Conservation (phyloP, 1,284 basidiomycete genomes). For the Moesziomyces parantarcticus region DNA sequence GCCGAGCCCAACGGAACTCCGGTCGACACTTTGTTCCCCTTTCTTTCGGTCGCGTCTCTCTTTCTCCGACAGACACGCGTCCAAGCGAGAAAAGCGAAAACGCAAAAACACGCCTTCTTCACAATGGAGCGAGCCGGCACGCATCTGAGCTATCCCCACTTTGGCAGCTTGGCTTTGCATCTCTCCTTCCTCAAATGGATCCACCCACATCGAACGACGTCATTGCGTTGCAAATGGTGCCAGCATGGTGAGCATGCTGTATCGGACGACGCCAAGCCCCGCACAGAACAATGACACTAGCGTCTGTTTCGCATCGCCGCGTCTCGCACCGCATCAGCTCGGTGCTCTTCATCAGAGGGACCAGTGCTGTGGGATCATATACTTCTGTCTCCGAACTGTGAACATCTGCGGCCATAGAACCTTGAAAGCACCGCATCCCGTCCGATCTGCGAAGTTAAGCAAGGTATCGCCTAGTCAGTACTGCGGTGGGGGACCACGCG, state of each 20-base stretch:
- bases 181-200: too few relatives aligned
- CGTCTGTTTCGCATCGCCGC: too few relatives aligned
- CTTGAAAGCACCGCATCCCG: slow-evolving; percentile 82
- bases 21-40: background rate
- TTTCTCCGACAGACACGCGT: too few relatives aligned
- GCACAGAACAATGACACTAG: too few relatives aligned
- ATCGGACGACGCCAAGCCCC: too few relatives aligned
- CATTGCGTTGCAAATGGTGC: background rate
- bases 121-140: background rate
- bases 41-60: background rate
- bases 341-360: too few relatives aligned
- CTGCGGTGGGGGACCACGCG: slow-evolving; percentile 84
- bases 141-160: slow-evolving; percentile 13
- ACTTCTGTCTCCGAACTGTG: background rate
- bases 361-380: too few relatives aligned
- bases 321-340: too few relatives aligned
- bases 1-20: slow-evolving; percentile 37
- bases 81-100: too few relatives aligned
- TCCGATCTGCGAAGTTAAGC: slow-evolving; percentile 84
- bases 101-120: background rate
- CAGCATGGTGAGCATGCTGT: too few relatives aligned
- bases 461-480: slow-evolving; percentile 83
- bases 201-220: background rate
- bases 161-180: background rate
- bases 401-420: slow-evolving; percentile 80